These are phyloP conservation scores for Rhodotorula kratochvilovae DNA, from an alignment of 768 basidiomycete species.

Conservation along the genomic window DNA sequence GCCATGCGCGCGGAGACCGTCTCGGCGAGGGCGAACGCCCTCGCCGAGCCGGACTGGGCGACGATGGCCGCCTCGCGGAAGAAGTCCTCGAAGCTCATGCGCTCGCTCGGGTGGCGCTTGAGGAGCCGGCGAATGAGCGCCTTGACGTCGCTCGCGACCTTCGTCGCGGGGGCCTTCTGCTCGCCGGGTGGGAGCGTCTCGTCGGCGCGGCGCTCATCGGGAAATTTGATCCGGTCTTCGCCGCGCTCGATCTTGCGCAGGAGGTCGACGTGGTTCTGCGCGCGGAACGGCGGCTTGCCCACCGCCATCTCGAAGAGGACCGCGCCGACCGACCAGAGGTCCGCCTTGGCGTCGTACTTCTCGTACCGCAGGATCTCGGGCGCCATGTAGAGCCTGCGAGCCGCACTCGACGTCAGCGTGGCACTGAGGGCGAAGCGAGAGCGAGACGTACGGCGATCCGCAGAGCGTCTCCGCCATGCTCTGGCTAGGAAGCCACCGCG, in stretches of 20 bases:
- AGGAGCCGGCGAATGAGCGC: slow-evolving; percentile 75
- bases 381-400: slow-evolving; percentile 85
- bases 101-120: slow-evolving; percentile 74
- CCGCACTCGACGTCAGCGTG: background rate
- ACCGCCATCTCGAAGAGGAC: slow-evolving; percentile 93
- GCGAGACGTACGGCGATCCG: slow-evolving; percentile 76
- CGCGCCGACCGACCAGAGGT: slow-evolving; percentile 96
- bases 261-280: slow-evolving; percentile 91
- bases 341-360: slow-evolving; percentile 96
- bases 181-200: slow-evolving; percentile 43
- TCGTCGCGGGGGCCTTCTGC: slow-evolving; percentile 20
- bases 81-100: slow-evolving; percentile 86
- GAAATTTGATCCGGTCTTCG: slow-evolving; percentile 81
- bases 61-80: slow-evolving; percentile 53
- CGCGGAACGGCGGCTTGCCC: slow-evolving; percentile 89
- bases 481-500: slow-evolving; percentile 79
- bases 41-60: background rate
- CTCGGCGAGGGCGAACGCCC: slow-evolving; percentile 17
- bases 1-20: slow-evolving; percentile 25
- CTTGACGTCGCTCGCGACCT: slow-evolving; percentile 77
- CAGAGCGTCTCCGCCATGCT: slow-evolving; percentile 97
- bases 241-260: slow-evolving; percentile 85
- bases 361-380: slow-evolving; percentile 95
- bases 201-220: slow-evolving; percentile 61
- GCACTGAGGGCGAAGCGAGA: background rate